These are phyloP conservation scores for Darksidea phi DNA, from an alignment of 495 filamentous ascomycete genomes.

Conservation along the genomic window DNA sequence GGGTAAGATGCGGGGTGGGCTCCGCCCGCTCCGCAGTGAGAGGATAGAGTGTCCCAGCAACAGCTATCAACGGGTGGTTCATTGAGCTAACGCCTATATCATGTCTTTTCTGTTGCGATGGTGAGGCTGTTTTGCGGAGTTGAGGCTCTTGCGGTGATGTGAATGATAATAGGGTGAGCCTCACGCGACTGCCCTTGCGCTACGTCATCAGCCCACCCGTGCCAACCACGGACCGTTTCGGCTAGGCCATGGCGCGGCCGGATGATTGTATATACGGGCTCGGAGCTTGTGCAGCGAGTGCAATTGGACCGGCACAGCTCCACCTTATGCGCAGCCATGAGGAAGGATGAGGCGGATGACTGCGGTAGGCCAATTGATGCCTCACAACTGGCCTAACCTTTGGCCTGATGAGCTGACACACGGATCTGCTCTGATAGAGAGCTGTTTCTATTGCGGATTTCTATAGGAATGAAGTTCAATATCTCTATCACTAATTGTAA, in stretches of 20 bases:
- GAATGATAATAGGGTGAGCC: neutral
- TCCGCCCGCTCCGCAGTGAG: too few species aligned
- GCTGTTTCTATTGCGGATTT: too few species aligned
- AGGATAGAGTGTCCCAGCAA: too few species aligned
- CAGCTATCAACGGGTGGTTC: too few species aligned
- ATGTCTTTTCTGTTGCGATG: too few species aligned
- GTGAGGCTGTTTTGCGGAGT: neutral
- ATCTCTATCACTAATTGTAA: too few species aligned
- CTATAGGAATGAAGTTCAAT: too few species aligned
- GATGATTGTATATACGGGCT: neutral
- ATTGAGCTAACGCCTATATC: too few species aligned
- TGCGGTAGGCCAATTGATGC: too few species aligned
- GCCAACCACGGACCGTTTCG: conserved; percentile 16
- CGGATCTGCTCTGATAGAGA: too few species aligned
- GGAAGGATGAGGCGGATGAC: neutral
- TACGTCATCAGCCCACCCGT: conserved; percentile 16
- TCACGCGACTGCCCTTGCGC: conserved; percentile 20
- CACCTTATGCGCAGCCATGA: neutral
- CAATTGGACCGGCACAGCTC: neutral
- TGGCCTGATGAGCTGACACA: too few species aligned
- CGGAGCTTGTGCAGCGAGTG: neutral
- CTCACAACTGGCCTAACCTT: too few species aligned
- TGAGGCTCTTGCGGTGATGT: neutral
- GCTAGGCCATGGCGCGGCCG: neutral
- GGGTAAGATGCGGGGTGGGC: conserved; percentile 29